A percentile compares a stretch with the other conserved stretches of the same genome.
These are phyloP conservation scores for Coriaria nepalensis DNA, from an alignment of 306 rosid genomes.

Conservation along the genomic window DNA sequence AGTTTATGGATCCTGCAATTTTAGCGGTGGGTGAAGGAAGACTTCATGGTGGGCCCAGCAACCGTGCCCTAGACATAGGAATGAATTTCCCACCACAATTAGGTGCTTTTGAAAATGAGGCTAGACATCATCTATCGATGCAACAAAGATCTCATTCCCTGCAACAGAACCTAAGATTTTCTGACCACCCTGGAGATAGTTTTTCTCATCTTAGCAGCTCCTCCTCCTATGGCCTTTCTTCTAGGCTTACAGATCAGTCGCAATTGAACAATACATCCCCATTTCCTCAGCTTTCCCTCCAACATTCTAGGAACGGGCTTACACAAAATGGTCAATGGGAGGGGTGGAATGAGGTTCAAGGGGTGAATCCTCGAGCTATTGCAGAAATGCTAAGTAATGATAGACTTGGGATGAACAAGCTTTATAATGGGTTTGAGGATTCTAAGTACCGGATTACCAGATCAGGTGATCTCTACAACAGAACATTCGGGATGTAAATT, in stretches of 20 bases:
- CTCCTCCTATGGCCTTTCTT: constrained; percentile 59
- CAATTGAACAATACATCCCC: constrained; percentile 48
- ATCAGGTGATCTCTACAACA: constrained; percentile 62
- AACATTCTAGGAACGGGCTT: constrained; percentile 52
- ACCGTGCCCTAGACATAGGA: constrained; percentile 43
- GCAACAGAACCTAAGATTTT: constrained; percentile 52
- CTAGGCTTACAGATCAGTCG: constrained; percentile 60
- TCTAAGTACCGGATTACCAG: constrained; percentile 70
- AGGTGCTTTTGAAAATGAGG: constrained; percentile 56
- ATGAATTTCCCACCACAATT: constrained; percentile 46
- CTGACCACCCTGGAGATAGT: constrained; percentile 44
- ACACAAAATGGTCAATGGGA: constrained; percentile 80
- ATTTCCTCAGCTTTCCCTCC: constrained; percentile 56
- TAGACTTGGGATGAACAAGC: constrained; percentile 56
- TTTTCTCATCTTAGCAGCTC: constrained; percentile 54
- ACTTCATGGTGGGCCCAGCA: constrained; percentile 48
- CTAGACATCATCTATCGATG: constrained; percentile 67
- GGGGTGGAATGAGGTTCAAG: constrained; percentile 66
- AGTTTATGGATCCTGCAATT: constrained; percentile 88
- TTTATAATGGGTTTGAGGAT: constrained; percentile 66
- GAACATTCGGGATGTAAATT: constrained; percentile 74
- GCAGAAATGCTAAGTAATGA: constrained; percentile 76
- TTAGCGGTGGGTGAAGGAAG: constrained; percentile 84
- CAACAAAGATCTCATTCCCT: constrained; percentile 59
- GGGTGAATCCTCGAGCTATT: constrained; percentile 39